These are phyloP conservation scores for Royoungia palumana DNA, from an alignment of 768 basidiomycete genomes.

Conservation along the genomic window DNA sequence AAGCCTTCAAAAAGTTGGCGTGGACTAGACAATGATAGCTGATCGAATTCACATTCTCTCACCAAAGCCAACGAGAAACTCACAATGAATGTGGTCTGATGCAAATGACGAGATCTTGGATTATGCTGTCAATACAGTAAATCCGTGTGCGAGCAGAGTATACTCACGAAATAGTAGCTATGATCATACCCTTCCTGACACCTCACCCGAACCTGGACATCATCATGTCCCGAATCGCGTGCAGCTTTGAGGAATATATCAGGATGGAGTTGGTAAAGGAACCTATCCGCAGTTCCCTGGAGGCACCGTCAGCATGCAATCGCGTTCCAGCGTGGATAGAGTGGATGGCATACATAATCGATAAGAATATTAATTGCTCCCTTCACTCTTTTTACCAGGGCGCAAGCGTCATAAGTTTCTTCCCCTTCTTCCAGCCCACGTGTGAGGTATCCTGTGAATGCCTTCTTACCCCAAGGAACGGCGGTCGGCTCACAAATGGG, in stretches of 20 bases:
- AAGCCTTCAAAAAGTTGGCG: slow-evolving; percentile 82
- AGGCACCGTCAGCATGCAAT: slow-evolving; percentile 1
- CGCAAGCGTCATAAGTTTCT: slow-evolving; percentile 76
- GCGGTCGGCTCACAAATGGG: slow-evolving; percentile 83
- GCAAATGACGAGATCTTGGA: slow-evolving; percentile 84
- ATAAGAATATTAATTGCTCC: slow-evolving; percentile 76
- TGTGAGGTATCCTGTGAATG: slow-evolving; percentile 80
- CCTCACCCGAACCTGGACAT: slow-evolving; percentile 73
- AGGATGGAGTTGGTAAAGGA: slow-evolving; percentile 85
- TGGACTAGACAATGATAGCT: slow-evolving; percentile 59
- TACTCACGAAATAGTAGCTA: slow-evolving; percentile 79
- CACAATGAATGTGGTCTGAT: slow-evolving; percentile 86
- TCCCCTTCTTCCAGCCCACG: slow-evolving; percentile 76
- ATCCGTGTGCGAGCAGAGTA: not conserved
- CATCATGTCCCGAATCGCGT: slow-evolving; percentile 66
- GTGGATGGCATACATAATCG: slow-evolving; percentile 63
- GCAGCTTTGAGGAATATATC: slow-evolving; percentile 84
- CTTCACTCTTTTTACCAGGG: slow-evolving; percentile 62
- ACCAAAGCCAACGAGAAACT: slow-evolving; percentile 28
- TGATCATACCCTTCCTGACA: slow-evolving; percentile 85
- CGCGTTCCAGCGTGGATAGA: not conserved
- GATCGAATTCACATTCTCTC: slow-evolving; percentile 6
- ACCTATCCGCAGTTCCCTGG: slow-evolving; percentile 79
- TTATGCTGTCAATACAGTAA: not conserved
- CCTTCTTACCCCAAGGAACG: slow-evolving; percentile 90